Base-by-base conservation (phyloP, 805 yeast species). In the Myxozyma kluyveri region DNA sequence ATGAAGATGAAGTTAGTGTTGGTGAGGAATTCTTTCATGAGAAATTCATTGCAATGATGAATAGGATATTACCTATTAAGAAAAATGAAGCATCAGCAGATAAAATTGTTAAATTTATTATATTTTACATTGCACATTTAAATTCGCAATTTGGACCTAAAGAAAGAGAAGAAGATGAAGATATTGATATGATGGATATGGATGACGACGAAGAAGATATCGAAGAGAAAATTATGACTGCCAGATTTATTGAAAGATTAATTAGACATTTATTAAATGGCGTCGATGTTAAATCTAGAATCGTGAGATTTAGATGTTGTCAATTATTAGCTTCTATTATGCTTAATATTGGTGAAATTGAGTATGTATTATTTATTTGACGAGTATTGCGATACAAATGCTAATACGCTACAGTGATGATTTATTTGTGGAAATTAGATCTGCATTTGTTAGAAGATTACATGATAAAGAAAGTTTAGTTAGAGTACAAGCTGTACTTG, bases 401-500 rank as follows among this genome's bases (percentile, higher is more conserved):
- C 33, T 9, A 29, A 29, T 6, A 9, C 27, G n/a, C 3, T 22
- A 14, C 23, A 54, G 58, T 38, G 84, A 82, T 50, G 86, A 82
- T 18, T 67, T 88, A 24, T 86, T 83, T 60, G 81, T 81, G 42
- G 74, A 79, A 1, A 68, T 93, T 43, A 74, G 80, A 57, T 77
- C 78, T 64, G 78, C 82, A 12, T 71, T 90, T 44, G 74, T 78
- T 31, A 77, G 78, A 44, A 75, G 97, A 54, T 65, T 87, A 1
- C 77, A 76, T 59, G 74, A 71, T 53, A 85, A 81, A 63, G 98
- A 91, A 62, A 73, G 88, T 4, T 70, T 72, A 6, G 87, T 93
- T 2, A 75, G 99, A 61, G 75, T 83, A n/a, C 93, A 87, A 67
- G 95, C 97, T 0, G 82, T 87, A 0, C 78, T 84, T 32, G 85